A percentile compares a stretch with the other conserved stretches of the same genome.
These are phyloP conservation scores for Somion occarium DNA, from an alignment of 1,284 basidiomycete genomes.

Conservation along the genomic window DNA sequence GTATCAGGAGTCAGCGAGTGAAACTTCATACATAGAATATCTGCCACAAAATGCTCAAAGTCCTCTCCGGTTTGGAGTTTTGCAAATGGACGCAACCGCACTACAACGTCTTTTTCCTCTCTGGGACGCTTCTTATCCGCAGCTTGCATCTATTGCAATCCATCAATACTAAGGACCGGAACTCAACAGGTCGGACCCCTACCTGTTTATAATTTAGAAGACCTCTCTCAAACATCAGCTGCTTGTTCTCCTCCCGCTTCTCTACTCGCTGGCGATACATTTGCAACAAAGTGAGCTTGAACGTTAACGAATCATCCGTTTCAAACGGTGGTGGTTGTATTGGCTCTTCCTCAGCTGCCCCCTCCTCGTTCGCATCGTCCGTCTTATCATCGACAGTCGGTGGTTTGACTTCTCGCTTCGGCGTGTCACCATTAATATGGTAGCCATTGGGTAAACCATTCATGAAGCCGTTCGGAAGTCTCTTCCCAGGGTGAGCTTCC, in stretches of 20 bases:
- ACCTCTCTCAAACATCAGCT: slow-evolving; percentile 91
- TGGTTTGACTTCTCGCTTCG: slow-evolving; percentile 21
- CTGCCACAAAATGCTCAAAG: slow-evolving; percentile 86
- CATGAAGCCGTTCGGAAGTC: slow-evolving; percentile 35
- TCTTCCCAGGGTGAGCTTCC: slow-evolving; percentile 22
- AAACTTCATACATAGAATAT: slow-evolving; percentile 75
- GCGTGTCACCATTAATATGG: slow-evolving; percentile 18
- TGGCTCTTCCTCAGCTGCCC: slow-evolving; percentile 45
- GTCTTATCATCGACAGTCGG: slow-evolving; percentile 33
- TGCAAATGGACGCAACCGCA: slow-evolving; percentile 89
- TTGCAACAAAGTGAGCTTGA: slow-evolving; percentile 88
- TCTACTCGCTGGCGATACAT: slow-evolving; percentile 94
- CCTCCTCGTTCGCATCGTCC: slow-evolving; percentile 44
- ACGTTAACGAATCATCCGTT: slow-evolving; percentile 82
- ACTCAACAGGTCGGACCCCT: too few relatives aligned
- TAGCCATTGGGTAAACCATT: slow-evolving; percentile 47
- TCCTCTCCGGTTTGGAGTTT: slow-evolving; percentile 90
- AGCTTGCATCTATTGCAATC: slow-evolving; percentile 78
- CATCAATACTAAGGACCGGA: too few relatives aligned
- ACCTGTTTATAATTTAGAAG: slow-evolving; percentile 94
- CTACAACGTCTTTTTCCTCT: slow-evolving; percentile 89
- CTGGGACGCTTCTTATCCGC: slow-evolving; percentile 87
- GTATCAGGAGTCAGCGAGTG: slow-evolving; percentile 2
- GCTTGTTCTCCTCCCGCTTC: slow-evolving; percentile 82
- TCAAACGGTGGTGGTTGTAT: slow-evolving; percentile 75